Percentiles rank a stretch among this genome's conserved stretches.
phyloP scores from a whole-genome alignment of 495 filamentous ascomycete species.

The Margaritispora aquatica region DNA sequence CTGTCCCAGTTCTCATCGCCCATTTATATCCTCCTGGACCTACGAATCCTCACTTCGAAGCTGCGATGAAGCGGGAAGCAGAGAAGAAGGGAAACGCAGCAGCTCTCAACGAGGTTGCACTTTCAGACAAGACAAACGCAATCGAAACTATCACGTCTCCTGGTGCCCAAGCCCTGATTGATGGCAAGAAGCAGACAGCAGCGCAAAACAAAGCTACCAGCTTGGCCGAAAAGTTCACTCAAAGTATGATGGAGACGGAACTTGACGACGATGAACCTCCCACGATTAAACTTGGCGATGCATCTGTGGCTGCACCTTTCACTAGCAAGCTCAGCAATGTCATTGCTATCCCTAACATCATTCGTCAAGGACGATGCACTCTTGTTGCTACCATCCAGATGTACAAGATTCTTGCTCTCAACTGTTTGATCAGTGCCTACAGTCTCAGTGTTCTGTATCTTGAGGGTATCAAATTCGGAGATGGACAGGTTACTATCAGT shows the following conservation, averaged over 20 bases:
- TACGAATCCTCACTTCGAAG: conserved; percentile 90
- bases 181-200: conserved; percentile 46
- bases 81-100: conserved; percentile 57
- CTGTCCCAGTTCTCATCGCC: conserved; percentile 83
- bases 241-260: conserved; percentile 85
- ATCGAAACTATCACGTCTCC: conserved; percentile 66
- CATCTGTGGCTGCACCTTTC: conserved; percentile 94
- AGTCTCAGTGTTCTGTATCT: conserved; percentile 93
- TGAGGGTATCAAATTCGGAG: conserved; percentile 98
- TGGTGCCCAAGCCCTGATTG: conserved; percentile 61
- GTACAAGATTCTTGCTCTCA: conserved; percentile 99
- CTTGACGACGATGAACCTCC: conserved; percentile 87
- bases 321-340: conserved; percentile 97
- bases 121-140: conserved; percentile 39
- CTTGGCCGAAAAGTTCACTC: conserved; percentile 81
- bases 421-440: conserved; percentile 98
- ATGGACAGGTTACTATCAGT: conserved; percentile 97
- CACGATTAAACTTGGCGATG: conserved; percentile 94
- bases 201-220: conserved; percentile 65
- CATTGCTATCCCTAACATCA: conserved; percentile 95
- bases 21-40: conserved; percentile 92
- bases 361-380: conserved; percentile 94
- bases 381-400: conserved; percentile 98
- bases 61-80: conserved; percentile 80
- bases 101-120: conserved; percentile 30